Percentiles rank a stretch among this genome's conserved stretches.
These are phyloP conservation scores for Apophysomyces sp. DNA, from an alignment of 371 early-diverging fungal genomes.

Conservation along the genomic window DNA sequence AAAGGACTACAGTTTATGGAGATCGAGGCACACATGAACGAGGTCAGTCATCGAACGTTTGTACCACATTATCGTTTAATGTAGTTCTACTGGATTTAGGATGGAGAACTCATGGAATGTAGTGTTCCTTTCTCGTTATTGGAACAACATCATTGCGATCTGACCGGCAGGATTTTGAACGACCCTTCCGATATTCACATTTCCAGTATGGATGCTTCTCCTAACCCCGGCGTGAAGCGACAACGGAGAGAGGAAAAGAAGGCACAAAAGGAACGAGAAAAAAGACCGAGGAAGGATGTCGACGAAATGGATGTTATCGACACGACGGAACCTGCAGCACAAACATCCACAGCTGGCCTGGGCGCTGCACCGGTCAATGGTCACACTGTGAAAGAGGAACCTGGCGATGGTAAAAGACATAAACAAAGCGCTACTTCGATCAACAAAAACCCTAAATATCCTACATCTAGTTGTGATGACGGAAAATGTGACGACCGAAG, in stretches of 20 bases:
- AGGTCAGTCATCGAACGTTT: slow-evolving; percentile 42
- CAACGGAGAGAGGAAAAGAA: slow-evolving; percentile 56
- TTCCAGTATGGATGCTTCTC: slow-evolving; percentile 6
- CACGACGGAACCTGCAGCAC: slow-evolving; percentile 5
- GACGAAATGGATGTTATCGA: slow-evolving; percentile 7
- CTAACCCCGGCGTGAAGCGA: slow-evolving; percentile 38
- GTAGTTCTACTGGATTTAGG: slow-evolving; percentile 35
- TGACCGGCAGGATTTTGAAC: slow-evolving; percentile 32
- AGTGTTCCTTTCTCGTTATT: slow-evolving; percentile 74
- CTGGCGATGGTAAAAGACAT: slow-evolving; percentile 10
- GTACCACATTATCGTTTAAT: background rate
- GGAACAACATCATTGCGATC: slow-evolving; percentile 67
- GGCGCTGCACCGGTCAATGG: slow-evolving; percentile 10
- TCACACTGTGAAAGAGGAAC: slow-evolving; percentile 15
- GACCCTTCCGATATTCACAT: slow-evolving; percentile 16
- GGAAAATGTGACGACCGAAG: background rate
- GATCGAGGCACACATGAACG: slow-evolving; percentile 81
- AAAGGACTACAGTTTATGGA: slow-evolving; percentile 93
- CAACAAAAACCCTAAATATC: background rate
- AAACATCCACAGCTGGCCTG: slow-evolving; percentile 2
- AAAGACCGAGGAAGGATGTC: slow-evolving; percentile 33
- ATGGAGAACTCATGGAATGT: slow-evolving; percentile 78
- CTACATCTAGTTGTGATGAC: background rate
- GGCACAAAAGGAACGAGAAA: slow-evolving; percentile 49
- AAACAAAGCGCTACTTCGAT: background rate